Conservation (phyloP, 306 rosid genomes). For the Ochetophila trinervis region DNA sequence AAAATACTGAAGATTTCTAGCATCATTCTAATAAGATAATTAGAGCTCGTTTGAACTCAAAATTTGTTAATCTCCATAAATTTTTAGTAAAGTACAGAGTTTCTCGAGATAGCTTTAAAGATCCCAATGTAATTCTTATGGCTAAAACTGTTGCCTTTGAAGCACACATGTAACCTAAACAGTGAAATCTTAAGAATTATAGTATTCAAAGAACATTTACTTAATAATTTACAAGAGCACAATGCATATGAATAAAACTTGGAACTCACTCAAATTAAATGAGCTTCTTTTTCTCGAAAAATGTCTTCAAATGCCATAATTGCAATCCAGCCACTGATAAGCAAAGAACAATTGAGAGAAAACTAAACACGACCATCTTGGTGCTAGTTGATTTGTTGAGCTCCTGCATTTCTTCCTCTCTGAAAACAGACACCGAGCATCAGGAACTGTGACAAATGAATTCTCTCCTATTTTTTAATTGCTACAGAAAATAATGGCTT, state of each 20-base stretch:
- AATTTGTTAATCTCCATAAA: background rate
- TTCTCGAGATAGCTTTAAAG: no score
- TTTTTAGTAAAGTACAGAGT: background rate
- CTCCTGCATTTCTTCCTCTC: slow-evolving; percentile 95
- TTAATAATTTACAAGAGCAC: slow-evolving; percentile 43
- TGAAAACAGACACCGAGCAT: slow-evolving; percentile 25
- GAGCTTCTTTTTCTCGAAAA: slow-evolving; percentile 92
- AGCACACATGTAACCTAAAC: slow-evolving; percentile 3
- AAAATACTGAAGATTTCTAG: no score
- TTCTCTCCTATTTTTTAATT: background rate
- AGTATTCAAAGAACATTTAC: slow-evolving; percentile 17
- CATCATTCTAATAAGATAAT: background rate
- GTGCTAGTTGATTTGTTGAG: slow-evolving; percentile 64
- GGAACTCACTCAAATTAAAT: slow-evolving; percentile 39
- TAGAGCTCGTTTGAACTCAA: background rate
- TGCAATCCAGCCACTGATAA: slow-evolving; percentile 79
- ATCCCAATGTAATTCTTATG: background rate
- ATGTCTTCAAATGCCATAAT: slow-evolving; percentile 86
- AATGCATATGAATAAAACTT: background rate
- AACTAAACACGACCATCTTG: slow-evolving; percentile 77
- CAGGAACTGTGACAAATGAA: background rate
- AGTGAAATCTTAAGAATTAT: slow-evolving; percentile 18
- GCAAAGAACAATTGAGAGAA: slow-evolving; percentile 70
- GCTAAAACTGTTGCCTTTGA: background rate
- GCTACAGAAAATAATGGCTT: slow-evolving; percentile 10